phyloP scores from a whole-genome alignment of 495 filamentous ascomycete species.

The Penicillium diatomitis region DNA sequence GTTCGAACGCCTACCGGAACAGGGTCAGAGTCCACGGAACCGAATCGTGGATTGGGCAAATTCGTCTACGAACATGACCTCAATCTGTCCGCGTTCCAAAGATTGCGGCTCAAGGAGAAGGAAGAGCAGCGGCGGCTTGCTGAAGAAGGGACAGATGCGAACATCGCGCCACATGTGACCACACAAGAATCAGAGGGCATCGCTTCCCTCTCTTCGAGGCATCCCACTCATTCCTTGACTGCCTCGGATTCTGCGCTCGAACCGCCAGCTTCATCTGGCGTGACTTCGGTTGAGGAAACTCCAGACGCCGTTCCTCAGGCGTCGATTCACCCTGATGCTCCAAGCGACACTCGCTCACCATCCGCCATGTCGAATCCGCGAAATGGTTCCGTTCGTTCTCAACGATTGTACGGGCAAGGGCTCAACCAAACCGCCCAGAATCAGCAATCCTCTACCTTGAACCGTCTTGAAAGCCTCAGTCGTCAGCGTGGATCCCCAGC shows the following conservation, averaged over 20 bases:
- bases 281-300: slow-evolving; percentile 84
- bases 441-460: slow-evolving; percentile 66
- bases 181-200: slow-evolving; percentile 45
- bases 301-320: slow-evolving; percentile 40
- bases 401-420: slow-evolving; percentile 78
- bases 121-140: slow-evolving; percentile 30
- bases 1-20: slow-evolving; percentile 33
- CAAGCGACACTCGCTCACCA: slow-evolving; percentile 6
- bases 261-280: slow-evolving; percentile 74
- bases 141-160: slow-evolving; percentile 21
- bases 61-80: slow-evolving; percentile 82
- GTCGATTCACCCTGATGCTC: slow-evolving; percentile 9
- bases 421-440: slow-evolving; percentile 72
- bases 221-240: slow-evolving; percentile 82
- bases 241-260: slow-evolving; percentile 61
- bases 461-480: slow-evolving; percentile 70
- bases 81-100: slow-evolving; percentile 69
- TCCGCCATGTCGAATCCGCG: slow-evolving; percentile 26
- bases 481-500: slow-evolving; percentile 32
- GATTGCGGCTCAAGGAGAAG: slow-evolving; percentile 53
- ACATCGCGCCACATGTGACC: slow-evolving; percentile 9
- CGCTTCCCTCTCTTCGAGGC: slow-evolving; percentile 60
- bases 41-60: slow-evolving; percentile 46
- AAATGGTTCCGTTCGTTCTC: slow-evolving; percentile 51
- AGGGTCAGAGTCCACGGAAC: slow-evolving; percentile 8